Percentiles rank a stretch among this genome's conserved stretches.
Conservation (phyloP, 192 early-diverging fungal genomes). For the Tieghemiomyces parasiticus region DNA sequence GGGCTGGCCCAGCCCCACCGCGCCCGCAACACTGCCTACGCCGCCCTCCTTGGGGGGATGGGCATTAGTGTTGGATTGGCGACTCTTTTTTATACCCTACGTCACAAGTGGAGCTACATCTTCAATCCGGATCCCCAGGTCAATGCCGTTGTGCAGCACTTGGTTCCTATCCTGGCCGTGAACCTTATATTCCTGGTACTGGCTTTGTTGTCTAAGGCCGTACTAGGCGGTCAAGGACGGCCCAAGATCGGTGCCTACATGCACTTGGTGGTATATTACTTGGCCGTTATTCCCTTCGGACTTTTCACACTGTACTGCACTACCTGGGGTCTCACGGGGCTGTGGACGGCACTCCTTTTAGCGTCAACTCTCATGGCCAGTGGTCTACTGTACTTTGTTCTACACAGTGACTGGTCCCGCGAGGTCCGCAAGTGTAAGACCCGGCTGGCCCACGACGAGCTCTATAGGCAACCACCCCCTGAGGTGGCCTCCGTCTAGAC, state of each 20-base stretch:
- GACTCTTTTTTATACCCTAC: no score
- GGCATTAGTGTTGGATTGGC: no score
- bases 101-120: not conserved
- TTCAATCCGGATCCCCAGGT: slow-evolving; percentile 7
- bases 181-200: not conserved
- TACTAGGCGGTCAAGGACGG: slow-evolving; percentile 60
- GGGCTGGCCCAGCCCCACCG: slow-evolving; percentile 27
- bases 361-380: not conserved
- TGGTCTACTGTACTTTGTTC: not conserved
- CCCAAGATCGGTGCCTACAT: slow-evolving; percentile 46
- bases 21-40: no score
- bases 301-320: slow-evolving; percentile 28
- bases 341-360: slow-evolving; percentile 1
- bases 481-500: no score
- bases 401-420: not conserved
- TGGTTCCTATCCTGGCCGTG: not conserved
- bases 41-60: no score
- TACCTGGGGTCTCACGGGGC: not conserved
- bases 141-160: not conserved
- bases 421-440: not conserved
- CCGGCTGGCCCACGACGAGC: not conserved
- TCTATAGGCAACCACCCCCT: no score
- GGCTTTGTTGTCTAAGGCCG: slow-evolving; percentile 19
- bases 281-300: slow-evolving; percentile 47
- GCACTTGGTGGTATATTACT: slow-evolving; percentile 48